phyloP scores from a whole-genome alignment of 2,329 filamentous ascomycete species.

The Trichophyton schoenleinii region DNA sequence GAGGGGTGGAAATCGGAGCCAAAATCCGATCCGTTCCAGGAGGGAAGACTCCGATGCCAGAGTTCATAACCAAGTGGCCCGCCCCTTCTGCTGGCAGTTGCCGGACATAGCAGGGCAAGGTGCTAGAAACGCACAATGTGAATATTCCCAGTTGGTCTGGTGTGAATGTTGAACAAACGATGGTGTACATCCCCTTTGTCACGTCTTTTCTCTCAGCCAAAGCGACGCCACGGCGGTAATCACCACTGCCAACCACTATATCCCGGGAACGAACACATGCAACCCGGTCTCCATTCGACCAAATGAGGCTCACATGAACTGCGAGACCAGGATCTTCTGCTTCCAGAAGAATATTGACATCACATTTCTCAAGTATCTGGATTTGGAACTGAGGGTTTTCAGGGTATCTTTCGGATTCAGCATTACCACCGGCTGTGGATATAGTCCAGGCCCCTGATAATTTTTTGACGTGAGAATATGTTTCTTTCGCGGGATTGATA shows the following conservation, averaged over 20 bases:
- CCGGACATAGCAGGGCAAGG: constrained; percentile 39
- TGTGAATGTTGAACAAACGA: constrained; percentile 86
- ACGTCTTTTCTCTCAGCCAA: constrained; percentile 51
- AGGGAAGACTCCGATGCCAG: constrained; percentile 37
- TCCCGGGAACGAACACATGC: constrained; percentile 58
- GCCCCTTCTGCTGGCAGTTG: constrained; percentile 61
- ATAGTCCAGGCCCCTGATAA: constrained; percentile 59
- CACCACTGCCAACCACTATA: constrained; percentile 69
- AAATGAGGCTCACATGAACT: constrained; percentile 73
- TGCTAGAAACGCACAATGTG: constrained; percentile 59
- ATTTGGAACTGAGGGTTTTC: constrained; percentile 79
- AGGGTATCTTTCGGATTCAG: constrained; percentile 62
- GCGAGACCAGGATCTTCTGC: constrained; percentile 54
- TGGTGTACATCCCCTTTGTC: constrained; percentile 64
- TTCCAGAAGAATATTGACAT: constrained; percentile 62
- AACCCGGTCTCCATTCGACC: constrained; percentile 61
- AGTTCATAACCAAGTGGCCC: constrained; percentile 51
- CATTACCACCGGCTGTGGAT: constrained; percentile 72
- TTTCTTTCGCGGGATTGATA: constrained; percentile 50
- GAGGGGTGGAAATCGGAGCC: constrained; percentile 37
- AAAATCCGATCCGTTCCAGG: constrained; percentile 43
- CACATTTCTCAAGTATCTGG: constrained; percentile 41
- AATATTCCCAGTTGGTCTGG: constrained; percentile 64
- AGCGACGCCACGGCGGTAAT: constrained; percentile 71
- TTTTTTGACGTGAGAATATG: constrained; percentile 48